Base-by-base conservation (phyloP, 2,329 filamentous ascomycete genomes). In the Aspergillus caelatus region DNA sequence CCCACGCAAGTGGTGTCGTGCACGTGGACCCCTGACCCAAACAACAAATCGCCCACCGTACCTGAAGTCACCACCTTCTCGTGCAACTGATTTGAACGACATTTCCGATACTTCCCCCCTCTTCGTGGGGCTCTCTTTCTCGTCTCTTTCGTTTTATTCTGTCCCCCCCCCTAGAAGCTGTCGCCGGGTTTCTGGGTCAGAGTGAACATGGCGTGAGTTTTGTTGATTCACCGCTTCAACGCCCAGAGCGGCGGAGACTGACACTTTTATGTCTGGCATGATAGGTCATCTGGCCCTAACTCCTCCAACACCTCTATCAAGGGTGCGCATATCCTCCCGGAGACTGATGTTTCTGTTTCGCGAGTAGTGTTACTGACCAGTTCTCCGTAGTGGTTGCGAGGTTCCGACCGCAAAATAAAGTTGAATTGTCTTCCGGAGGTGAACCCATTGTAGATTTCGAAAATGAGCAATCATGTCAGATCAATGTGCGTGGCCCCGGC, bases 321-420 rank as follows among this genome's bases (percentile, higher is more conserved):
- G 79, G 83, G 84, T 86, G 80, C 75, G 74, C 69, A 62, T 61
- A 23, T 57, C 43, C 30, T 63, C 39, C 46, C 58, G 28, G 43
- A 53, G 59, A n/a, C 50, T n/a, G 56, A 60, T 41, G 21, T 32
- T n/a, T 34, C 23, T 43, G 21, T 43, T 39, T 52, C 55, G 39
- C 43, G 28, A 46, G 59, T 53, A 58, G 21, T 48, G 45, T 21
- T 28, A 64, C 67, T 91, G 84, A 90, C 65, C 28, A 48, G 60
- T 50, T 52, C 36, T 39, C 41, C 58, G 87, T 68, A 92, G 95
- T 99, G 79, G 94, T 99, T 79, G 94, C 94, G 84, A 92, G 95
- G 75, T 99, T 99, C 83, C 89, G 95, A 77, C 95, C 95, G 73
- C 94, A 97, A 82, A 99, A 99, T 85, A 93, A 92, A 83, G 82